phyloP scores from a whole-genome alignment of 208 protist species.

The Tritrichomonas foetus region DNA sequence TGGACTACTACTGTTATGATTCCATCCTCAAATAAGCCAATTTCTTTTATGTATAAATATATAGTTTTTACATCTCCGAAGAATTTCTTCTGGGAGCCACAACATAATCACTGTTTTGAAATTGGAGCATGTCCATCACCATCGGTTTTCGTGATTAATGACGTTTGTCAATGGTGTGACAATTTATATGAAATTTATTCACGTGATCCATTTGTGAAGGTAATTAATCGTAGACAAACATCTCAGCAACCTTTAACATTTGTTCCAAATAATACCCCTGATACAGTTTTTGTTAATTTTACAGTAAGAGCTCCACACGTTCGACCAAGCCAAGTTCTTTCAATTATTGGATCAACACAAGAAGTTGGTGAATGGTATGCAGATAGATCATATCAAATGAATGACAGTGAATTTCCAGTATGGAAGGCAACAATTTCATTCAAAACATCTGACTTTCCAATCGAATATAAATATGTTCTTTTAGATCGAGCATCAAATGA shows the following conservation, averaged over 20 bases:
- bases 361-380: neutral
- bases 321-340: neutral
- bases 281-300: neutral
- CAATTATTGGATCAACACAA: neutral
- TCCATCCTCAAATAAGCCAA: neutral
- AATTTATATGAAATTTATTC: neutral
- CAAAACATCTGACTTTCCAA: neutral
- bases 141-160: neutral
- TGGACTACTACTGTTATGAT: neutral
- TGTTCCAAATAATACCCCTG: neutral
- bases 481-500: too few species aligned
- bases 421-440: neutral
- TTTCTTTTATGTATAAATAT: neutral
- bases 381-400: neutral
- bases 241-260: neutral
- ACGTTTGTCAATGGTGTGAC: neutral
- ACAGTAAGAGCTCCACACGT: neutral
- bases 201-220: neutral
- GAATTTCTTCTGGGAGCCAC: neutral
- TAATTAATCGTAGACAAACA: neutral
- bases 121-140: neutral
- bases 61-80: neutral
- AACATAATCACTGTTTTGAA: neutral
- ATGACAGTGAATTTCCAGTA: neutral
- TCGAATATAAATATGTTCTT: neutral